phyloP scores from a whole-genome alignment of 225 moss, liverwort and hornwort species.

The Marchantia polymorpha region DNA sequence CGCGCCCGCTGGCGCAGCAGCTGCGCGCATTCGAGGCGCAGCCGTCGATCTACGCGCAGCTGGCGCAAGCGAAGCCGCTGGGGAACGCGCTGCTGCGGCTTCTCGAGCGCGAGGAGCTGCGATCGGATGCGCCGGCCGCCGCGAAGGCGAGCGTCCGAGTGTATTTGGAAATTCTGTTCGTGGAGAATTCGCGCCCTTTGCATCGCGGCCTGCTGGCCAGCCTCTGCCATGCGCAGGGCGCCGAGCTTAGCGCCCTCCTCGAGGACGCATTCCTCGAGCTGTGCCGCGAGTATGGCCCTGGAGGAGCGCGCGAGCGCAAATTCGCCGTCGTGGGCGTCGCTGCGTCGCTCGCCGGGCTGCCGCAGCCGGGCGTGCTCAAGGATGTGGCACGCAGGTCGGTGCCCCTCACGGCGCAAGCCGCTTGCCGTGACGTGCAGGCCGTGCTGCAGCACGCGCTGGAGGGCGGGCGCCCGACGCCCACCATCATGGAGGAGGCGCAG shows the following conservation, averaged over 20 bases:
- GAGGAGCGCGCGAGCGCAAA: slow-evolving; percentile 63
- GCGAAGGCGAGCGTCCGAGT: slow-evolving; percentile 37
- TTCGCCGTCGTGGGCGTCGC: slow-evolving; percentile 78
- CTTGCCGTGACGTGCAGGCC: slow-evolving; percentile 68
- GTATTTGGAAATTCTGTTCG: slow-evolving; percentile 71
- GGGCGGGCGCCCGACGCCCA: slow-evolving; percentile 85
- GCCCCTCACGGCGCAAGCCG: slow-evolving; percentile 47
- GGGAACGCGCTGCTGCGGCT: slow-evolving; percentile 55
- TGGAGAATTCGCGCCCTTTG: slow-evolving; percentile 89
- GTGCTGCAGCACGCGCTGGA: slow-evolving; percentile 73
- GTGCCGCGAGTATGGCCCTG: slow-evolving; percentile 71
- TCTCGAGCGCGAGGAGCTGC: slow-evolving; percentile 6
- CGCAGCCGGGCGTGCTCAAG: slow-evolving; percentile 56
- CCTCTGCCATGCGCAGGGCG: slow-evolving; percentile 58
- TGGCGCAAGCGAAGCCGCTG: slow-evolving; percentile 71
- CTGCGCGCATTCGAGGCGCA: slow-evolving; percentile 56
- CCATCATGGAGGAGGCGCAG: slow-evolving; percentile 92
- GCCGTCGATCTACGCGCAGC: slow-evolving; percentile 83
- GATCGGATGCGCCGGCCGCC: slow-evolving; percentile 34
- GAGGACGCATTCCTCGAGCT: slow-evolving; percentile 48
- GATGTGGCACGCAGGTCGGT: slow-evolving; percentile 51
- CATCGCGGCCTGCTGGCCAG: slow-evolving; percentile 81
- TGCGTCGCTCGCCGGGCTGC: slow-evolving; percentile 65
- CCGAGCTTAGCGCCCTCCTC: slow-evolving; percentile 40
- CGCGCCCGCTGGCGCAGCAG: slow-evolving; percentile 36